Percentiles rank a stretch among this genome's conserved stretches.
Evolutionary conservation across 768 basidiomycete genomes (phyloP).

Genomic region (Arthromyces matolae): DNA sequence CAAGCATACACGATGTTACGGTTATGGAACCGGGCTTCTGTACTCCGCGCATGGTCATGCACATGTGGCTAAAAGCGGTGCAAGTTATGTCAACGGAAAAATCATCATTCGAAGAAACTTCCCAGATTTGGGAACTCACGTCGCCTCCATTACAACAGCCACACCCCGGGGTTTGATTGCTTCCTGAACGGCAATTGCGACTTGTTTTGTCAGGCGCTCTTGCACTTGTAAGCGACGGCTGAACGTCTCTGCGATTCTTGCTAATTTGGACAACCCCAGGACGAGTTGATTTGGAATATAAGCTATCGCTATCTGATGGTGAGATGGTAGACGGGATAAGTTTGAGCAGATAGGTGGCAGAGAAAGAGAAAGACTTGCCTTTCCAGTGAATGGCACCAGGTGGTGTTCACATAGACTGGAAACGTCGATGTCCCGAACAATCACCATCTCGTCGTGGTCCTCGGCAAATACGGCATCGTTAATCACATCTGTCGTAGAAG

Average conservation of each 20-base stretch:
- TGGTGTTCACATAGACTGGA: slow-evolving; percentile 98
- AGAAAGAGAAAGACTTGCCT: slow-evolving; percentile 49
- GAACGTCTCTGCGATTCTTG: slow-evolving; percentile 96
- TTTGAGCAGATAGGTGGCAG: slow-evolving; percentile 13
- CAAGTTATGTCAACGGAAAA: slow-evolving; percentile 3
- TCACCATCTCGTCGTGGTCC: slow-evolving; percentile 99
- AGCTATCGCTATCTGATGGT: slow-evolving; percentile 83
- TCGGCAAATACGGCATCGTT: slow-evolving; percentile 98
- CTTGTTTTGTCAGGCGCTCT: slow-evolving; percentile 95
- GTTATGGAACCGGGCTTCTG: slow-evolving; percentile 97
- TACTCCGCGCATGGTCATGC: slow-evolving; percentile 99
- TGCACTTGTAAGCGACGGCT: slow-evolving; percentile 94
- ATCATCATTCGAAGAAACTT: slow-evolving; percentile 8
- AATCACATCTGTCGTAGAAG: slow-evolving; percentile 72
- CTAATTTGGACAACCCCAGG: slow-evolving; percentile 92
- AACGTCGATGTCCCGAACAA: slow-evolving; percentile 95
- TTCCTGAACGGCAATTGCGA: slow-evolving; percentile 96
- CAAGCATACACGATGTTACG: slow-evolving; percentile 96
- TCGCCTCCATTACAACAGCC: slow-evolving; percentile 98
- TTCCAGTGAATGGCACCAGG: slow-evolving; percentile 95
- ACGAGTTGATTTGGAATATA: slow-evolving; percentile 97
- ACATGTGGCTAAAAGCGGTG: slow-evolving; percentile 69
- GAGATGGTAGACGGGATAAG: slow-evolving; percentile 18
- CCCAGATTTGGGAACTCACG: slow-evolving; percentile 47
- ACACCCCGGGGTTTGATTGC: slow-evolving; percentile 97